These are phyloP conservation scores for Fraxinus baroniana DNA, from an alignment of 305 asterid species.

Conservation along the genomic window DNA sequence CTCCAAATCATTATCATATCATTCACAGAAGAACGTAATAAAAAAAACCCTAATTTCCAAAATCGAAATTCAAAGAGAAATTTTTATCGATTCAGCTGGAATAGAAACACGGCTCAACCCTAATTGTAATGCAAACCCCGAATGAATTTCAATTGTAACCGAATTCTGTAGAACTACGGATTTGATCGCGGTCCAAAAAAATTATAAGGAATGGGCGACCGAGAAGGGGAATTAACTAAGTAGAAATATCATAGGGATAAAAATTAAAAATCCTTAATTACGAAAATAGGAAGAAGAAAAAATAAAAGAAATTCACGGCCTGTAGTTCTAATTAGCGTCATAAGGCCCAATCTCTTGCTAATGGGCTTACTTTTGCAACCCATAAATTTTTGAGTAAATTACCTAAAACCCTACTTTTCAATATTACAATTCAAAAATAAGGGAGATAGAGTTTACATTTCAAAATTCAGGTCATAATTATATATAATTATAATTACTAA, in stretches of 20 bases:
- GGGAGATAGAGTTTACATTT: too few relatives aligned
- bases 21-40: constrained; percentile 13
- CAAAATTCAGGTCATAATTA: too few relatives aligned
- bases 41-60: constrained; percentile 42
- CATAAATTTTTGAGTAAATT: background rate
- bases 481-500: too few relatives aligned
- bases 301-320: background rate
- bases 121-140: constrained; percentile 6
- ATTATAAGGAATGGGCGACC: background rate
- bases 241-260: background rate
- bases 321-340: background rate
- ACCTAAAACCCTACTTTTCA: too few relatives aligned
- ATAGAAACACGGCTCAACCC: constrained; percentile 7
- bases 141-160: background rate
- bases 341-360: background rate
- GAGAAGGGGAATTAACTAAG: background rate
- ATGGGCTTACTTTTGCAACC: background rate
- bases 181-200: background rate
- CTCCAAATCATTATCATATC: constrained; percentile 46
- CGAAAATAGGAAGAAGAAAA: background rate
- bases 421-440: too few relatives aligned
- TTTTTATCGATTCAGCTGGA: constrained; percentile 32
- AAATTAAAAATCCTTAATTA: background rate
- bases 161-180: background rate
- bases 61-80: constrained; percentile 28